Evolutionary conservation across 2,329 filamentous ascomycete genomes (phyloP).

Genomic region (Aspergillus sp.): DNA sequence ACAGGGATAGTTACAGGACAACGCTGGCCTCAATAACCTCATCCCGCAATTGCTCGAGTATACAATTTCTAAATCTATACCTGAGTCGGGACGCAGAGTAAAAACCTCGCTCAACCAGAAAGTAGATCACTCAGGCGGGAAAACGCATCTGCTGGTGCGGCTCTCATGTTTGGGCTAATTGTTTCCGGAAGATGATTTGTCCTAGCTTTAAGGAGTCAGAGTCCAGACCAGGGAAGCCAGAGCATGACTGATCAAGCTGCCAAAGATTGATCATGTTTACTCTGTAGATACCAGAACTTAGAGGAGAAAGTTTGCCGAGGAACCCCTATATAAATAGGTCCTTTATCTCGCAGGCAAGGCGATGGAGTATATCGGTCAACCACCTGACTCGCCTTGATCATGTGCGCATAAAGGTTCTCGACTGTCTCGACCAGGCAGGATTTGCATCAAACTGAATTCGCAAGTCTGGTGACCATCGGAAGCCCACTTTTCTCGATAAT

Average conservation of each 20-base stretch:
- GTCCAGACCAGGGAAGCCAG: no score
- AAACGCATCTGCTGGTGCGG: not conserved
- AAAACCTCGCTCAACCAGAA: not conserved
- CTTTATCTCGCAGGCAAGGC: not conserved
- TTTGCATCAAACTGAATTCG: conserved; percentile 5
- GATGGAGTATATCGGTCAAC: not conserved
- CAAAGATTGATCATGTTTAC: not conserved
- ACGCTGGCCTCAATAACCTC: no score
- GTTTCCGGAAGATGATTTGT: not conserved
- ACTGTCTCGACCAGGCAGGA: conserved; percentile 3
- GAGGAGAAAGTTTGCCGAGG: not conserved
- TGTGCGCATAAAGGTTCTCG: not conserved
- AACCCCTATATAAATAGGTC: not conserved
- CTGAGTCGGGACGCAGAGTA: not conserved
- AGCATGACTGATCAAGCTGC: not conserved
- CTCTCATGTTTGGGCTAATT: not conserved
- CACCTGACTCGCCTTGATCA: not conserved
- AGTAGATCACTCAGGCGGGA: not conserved
- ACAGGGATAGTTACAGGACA: not conserved
- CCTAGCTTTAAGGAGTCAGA: no score
- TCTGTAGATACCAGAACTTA: not conserved
- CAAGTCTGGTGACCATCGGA: conserved; percentile 22
- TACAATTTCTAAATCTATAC: not conserved
- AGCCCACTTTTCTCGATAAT: conserved; percentile 16
- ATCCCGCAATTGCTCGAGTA: no score